Base-by-base conservation (phyloP, 2,329 filamentous ascomycete species). In the Colletotrichum sp. region DNA sequence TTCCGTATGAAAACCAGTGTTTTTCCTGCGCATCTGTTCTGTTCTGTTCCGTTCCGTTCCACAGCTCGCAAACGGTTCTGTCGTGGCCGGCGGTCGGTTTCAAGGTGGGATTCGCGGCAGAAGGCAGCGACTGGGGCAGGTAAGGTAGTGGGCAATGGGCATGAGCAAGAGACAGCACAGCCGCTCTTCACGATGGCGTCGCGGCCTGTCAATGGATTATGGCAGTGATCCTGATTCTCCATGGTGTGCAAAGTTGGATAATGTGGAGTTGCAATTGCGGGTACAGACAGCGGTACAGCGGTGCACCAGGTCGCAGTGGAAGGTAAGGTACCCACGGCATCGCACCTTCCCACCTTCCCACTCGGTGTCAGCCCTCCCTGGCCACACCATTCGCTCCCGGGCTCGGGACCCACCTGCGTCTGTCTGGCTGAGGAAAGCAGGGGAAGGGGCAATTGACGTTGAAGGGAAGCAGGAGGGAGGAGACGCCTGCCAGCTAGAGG, bases 231-330 rank as follows among this genome's bases (percentile, higher is more conserved):
- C n/a, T 57, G 39, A 72, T 52, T 52, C n/a, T 52, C 44, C 44
- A 52, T 22, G 44, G 44, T 39, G 68, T 59, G 60, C 55, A 71
- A 63, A 73, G 64, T 73, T 61, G 63, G 64, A 39, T 69, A 72
- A 68, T 72, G 32, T 68, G 70, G 72, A 60, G 72, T 67, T 63
- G 63, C 19, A 48, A 72, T 28, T 44, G 52, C 22, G 22, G 60
- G 57, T 30, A 60, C 36, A 57, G 15, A 27, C 25, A 55, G 66
- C 27, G 55, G 22, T 28, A 27, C 32, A 55, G 66, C 27, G 55
- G 22, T 59, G 25, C 22, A 61, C 27, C 27, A 32, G 55, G n/a
- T n/a, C 25, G 25, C 25, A 25, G 25, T 25, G 25, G 25, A 25
- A 32, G 55, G n/a, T n/a, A 61, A 61, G 59, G 59, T 63, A 36